Evolutionary conservation across 208 protist species (phyloP).

Genomic region (Trypanosoma caninum): DNA sequence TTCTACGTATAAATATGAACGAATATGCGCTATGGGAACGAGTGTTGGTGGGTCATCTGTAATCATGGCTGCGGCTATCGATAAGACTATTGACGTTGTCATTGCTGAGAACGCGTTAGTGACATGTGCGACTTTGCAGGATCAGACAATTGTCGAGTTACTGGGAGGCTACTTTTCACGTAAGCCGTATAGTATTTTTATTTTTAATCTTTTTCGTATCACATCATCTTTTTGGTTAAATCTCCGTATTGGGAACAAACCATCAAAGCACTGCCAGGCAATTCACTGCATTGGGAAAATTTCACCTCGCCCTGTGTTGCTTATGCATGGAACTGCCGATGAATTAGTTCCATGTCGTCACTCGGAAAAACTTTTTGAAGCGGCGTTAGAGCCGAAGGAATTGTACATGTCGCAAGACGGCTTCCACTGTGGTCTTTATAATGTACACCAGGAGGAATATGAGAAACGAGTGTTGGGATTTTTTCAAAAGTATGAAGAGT

Average conservation of each 20-base stretch:
- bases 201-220: slow-evolving; percentile 67
- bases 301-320: slow-evolving; percentile 70
- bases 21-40: slow-evolving; percentile 85
- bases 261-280: slow-evolving; percentile 78
- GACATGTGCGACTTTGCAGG: slow-evolving; percentile 71
- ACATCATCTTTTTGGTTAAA: slow-evolving; percentile 80
- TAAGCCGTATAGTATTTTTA: slow-evolving; percentile 39
- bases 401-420: slow-evolving; percentile 82
- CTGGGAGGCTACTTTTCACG: slow-evolving; percentile 78
- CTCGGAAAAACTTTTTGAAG: slow-evolving; percentile 72
- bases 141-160: slow-evolving; percentile 68
- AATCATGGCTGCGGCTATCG: slow-evolving; percentile 88
- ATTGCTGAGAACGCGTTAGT: slow-evolving; percentile 90
- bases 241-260: slow-evolving; percentile 82
- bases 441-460: slow-evolving; percentile 80
- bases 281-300: slow-evolving; percentile 80
- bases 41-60: slow-evolving; percentile 85
- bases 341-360: slow-evolving; percentile 82
- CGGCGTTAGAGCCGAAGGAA: slow-evolving; percentile 82
- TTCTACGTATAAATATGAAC: slow-evolving; percentile 52
- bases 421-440: slow-evolving; percentile 90
- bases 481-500: slow-evolving; percentile 37
- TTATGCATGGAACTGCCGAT: slow-evolving; percentile 90
- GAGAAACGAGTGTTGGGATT: slow-evolving; percentile 62
- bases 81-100: slow-evolving; percentile 81